These are phyloP conservation scores for Rutstroemia sp. DNA, from an alignment of 2,329 filamentous ascomycete genomes.

Conservation along the genomic window DNA sequence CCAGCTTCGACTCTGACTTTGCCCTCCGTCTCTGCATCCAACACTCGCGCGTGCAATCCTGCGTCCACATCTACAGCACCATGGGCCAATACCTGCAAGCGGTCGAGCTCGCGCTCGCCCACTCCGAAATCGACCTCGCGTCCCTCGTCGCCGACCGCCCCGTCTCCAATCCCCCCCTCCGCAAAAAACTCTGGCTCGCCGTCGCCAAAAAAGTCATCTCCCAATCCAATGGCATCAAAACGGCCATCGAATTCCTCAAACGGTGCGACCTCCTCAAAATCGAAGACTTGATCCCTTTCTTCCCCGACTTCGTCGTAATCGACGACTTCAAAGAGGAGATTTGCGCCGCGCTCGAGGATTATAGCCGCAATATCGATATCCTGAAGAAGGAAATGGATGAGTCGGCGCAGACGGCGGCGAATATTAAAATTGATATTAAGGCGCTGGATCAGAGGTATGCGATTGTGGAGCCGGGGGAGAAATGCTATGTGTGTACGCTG, in stretches of 20 bases:
- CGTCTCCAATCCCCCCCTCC: conserved; percentile 67
- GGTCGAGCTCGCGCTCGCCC: conserved; percentile 84
- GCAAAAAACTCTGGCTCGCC: conserved; percentile 92
- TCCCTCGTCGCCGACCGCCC: conserved; percentile 82
- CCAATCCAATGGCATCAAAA: conserved; percentile 79
- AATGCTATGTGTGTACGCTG: conserved; percentile 81
- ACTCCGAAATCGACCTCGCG: conserved; percentile 84
- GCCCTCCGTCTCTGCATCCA: conserved; percentile 93
- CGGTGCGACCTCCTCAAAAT: conserved; percentile 88
- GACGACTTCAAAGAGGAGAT: conserved; percentile 99
- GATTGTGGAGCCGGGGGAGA: conserved; percentile 92
- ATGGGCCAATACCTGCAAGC: conserved; percentile 95
- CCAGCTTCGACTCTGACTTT: conserved; percentile 90
- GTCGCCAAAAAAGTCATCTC: conserved; percentile 92
- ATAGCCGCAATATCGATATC: conserved; percentile 81
- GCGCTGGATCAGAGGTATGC: conserved; percentile 84
- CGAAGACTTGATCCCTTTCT: conserved; percentile 95
- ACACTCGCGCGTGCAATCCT: conserved; percentile 84
- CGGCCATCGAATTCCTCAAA: conserved; percentile 87
- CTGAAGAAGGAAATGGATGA: conserved; percentile 95
- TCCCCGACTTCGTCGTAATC: conserved; percentile 96
- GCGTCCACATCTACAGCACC: conserved; percentile 92
- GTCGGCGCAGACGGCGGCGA: conserved; percentile 75
- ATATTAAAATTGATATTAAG: conserved; percentile 86
- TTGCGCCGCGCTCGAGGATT: conserved; percentile 86